Base-by-base conservation (phyloP, 176 grass and related monocot species). In the Ampelocalamus luodianensis region DNA sequence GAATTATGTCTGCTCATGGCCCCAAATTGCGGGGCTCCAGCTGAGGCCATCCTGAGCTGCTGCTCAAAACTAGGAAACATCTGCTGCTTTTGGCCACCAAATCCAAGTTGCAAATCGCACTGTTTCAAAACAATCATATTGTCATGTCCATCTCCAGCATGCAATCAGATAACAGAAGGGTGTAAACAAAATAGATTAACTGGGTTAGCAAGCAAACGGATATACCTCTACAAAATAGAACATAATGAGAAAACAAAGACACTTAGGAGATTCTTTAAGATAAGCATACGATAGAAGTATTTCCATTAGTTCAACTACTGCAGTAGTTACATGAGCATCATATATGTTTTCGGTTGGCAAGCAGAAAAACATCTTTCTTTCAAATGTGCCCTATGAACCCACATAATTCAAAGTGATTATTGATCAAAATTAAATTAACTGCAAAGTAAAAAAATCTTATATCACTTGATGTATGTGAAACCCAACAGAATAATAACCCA, bases 41-140 rank as follows among this genome's bases (percentile, higher is more conserved):
- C 89, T 15, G 89, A 87, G 43, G 85, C 89, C 89, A 91, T 84
- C 83, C 85, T 88, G 37, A 90, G 82, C 68, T 90, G 89, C 71
- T 92, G 85, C 80, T 88, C 88, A 65, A 92, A 90, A 65, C 63
- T 84, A 43, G 88, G 88, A 87, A 88, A 90, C 36, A 85, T 78
- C 2, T 86, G 80, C 10, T 79, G 81, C 83, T 89, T 95, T 46
- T 86, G 84, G 56, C 71, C 79, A 84, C 81, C 79, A 84, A 85
- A 83, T 79, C 70, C 79, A 68, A 83, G 75, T 65, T 86, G 79
- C 77, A 89, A 79, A 87, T 89, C 83, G 32, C 83, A 90, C 90
- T 92, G 90, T 76, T 87, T 14, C 50, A 88, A 58, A 78, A 88
- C 34, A 61, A 83, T 51, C 16, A 80, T 74, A 42, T 55, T 70